Evolutionary conservation across 208 protist species (phyloP), one percentile per base, ranked within the genome.

Genomic region (Acanthamoeba triangularis): DNA sequence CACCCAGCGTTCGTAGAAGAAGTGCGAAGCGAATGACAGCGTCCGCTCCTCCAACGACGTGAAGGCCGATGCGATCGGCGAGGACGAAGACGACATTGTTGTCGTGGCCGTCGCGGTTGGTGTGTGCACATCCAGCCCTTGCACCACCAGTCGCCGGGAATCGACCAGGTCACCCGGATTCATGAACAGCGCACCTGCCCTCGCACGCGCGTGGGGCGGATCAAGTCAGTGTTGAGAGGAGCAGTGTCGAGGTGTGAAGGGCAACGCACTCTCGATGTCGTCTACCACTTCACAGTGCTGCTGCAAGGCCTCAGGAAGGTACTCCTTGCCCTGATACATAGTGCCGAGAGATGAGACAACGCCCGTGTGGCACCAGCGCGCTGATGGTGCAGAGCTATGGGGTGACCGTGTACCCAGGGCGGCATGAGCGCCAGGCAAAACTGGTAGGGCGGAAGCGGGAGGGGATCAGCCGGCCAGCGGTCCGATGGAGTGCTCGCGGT

Each of bases 371-470:
- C 14, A 49, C 47, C 13, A 14, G 47, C 63, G 18, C 28, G 52
- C 52, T 59, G 16, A 7, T 18, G 63, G n/a, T 25, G 41, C 18
- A 30, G 35, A 35, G 20, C 4, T 18, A 72, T 18, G n/a, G 30
- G 33, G 16, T n/a, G 35, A 69, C 41, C 13, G 14, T 61, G 47
- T 25, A 90, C 87, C 87, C 87, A 93, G 13, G 61, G 20, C 8
- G 87, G 87, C 87, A 93, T 72, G n/a, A 93, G 41, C 0, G 87
- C 87, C 28, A 93, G n/a, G 20, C 59, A 72, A 20, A 93, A 93
- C 28, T 78, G 87, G n/a, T 93, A 56, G 8, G 87, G 87, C 28
- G n/a, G 63, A n/a, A 93, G 47, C 7, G 87, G 87, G 6, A 78
- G 54, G 25, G 61, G 14, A 8, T 16, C 80, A n/a, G 7, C 47